phyloP scores from a whole-genome alignment of 805 yeast species.

The Wickerhamiella spandovensis region DNA sequence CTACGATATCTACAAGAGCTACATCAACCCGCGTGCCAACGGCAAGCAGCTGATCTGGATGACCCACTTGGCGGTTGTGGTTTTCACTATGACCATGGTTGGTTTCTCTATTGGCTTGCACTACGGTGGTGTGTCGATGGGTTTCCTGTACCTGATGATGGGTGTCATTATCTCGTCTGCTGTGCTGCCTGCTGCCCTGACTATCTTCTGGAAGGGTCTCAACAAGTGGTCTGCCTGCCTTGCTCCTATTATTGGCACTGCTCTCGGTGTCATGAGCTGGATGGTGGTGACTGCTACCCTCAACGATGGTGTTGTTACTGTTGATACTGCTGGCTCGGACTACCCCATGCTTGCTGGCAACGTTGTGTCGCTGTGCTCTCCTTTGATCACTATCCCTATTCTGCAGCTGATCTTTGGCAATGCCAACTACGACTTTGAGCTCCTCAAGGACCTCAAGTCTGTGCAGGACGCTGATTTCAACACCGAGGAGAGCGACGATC shows the following conservation, averaged over 20 bases:
- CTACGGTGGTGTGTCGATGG: conserved; percentile 76
- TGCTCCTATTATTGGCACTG: conserved; percentile 71
- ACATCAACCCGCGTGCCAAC: conserved; percentile 63
- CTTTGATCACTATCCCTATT: conserved; percentile 50
- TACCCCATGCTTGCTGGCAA: conserved; percentile 85
- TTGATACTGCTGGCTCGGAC: conserved; percentile 51
- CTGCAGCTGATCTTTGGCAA: conserved; percentile 52
- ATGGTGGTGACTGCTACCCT: conserved; percentile 27
- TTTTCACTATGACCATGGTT: conserved; percentile 53
- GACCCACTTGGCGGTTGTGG: conserved; percentile 55
- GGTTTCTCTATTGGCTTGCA: conserved; percentile 71
- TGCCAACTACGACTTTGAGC: conserved; percentile 62
- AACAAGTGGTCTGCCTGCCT: conserved; percentile 54
- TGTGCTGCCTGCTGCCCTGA: conserved; percentile 62
- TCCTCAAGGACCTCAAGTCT: conserved; percentile 44
- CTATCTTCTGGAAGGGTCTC: conserved; percentile 52
- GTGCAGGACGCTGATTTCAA: conserved; percentile 32
- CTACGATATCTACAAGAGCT: conserved; percentile 72
- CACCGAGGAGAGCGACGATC: conserved; percentile 1
- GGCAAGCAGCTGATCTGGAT: conserved; percentile 59
- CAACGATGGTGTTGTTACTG: conserved; percentile 37
- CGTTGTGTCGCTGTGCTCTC: conserved; percentile 66
- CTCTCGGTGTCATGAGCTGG: conserved; percentile 62
- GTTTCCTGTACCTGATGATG: conserved; percentile 77
- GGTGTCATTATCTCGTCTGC: conserved; percentile 82